Evolutionary conservation across 768 basidiomycete genomes (phyloP).

Genomic region (Pleurotus tuber-regium): DNA sequence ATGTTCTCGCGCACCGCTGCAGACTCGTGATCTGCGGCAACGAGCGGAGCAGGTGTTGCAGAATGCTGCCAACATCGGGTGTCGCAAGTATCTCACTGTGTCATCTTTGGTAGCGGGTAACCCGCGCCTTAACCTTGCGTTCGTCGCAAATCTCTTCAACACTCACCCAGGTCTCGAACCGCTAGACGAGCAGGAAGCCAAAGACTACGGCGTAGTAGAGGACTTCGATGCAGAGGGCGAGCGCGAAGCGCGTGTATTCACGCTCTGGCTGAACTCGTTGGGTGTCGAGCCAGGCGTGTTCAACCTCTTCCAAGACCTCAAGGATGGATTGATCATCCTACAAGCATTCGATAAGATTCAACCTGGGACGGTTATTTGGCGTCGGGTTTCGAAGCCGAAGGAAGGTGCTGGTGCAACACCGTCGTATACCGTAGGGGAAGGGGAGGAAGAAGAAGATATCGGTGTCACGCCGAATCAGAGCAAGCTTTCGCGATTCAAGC

Average conservation of each 20-base stretch:
- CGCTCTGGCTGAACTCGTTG: constrained; percentile 96
- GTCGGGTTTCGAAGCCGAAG: constrained; percentile 93
- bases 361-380: constrained; percentile 92
- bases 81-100: constrained; percentile 93
- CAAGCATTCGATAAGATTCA: constrained; percentile 97
- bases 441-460: constrained; percentile 75
- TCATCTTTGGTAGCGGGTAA: constrained; percentile 92
- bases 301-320: constrained; percentile 95
- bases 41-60: constrained; percentile 93
- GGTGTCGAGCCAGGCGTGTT: constrained; percentile 96
- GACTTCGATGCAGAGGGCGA: constrained; percentile 99
- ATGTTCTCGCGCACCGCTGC: constrained; percentile 88
- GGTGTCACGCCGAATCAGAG: constrained; percentile 83
- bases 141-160: constrained; percentile 99
- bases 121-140: constrained; percentile 95
- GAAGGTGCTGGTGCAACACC: constrained; percentile 47
- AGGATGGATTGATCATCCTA: constrained; percentile 86
- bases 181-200: constrained; percentile 90
- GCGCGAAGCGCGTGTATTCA: constrained; percentile 96
- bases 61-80: constrained; percentile 92
- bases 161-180: constrained; percentile 94
- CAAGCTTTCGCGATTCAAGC: constrained; percentile 91
- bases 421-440: constrained; percentile 42
- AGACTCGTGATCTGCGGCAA: constrained; percentile 76
- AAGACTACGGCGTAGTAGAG: constrained; percentile 85